phyloP scores from a whole-genome alignment of 495 filamentous ascomycete genomes.

The Thermothielavioides terrestris region DNA sequence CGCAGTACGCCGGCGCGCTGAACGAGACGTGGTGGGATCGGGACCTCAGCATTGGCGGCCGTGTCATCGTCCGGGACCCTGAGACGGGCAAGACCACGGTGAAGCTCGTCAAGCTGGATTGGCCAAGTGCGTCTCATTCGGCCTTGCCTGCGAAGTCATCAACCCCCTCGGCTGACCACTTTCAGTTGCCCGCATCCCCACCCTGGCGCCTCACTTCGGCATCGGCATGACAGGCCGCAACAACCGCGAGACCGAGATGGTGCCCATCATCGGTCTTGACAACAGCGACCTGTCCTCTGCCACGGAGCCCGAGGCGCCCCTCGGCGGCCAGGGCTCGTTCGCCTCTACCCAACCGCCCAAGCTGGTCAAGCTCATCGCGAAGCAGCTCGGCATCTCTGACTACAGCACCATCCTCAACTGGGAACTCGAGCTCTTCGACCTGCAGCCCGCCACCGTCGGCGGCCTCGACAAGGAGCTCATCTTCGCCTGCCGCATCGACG shows the following conservation, averaged over 20 bases:
- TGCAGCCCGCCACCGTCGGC: conserved; percentile 72
- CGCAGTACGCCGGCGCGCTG: conserved; percentile 81
- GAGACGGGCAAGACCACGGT: conserved; percentile 67
- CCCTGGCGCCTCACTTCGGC: conserved; percentile 90
- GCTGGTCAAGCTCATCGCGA: conserved; percentile 73
- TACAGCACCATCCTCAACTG: conserved; percentile 74
- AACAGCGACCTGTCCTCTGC: conserved; percentile 47
- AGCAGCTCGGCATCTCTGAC: conserved; percentile 61
- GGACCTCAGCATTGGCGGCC: conserved; percentile 81
- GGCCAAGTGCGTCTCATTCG: conserved; percentile 51
- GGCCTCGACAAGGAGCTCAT: conserved; percentile 91
- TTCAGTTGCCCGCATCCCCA: conserved; percentile 77
- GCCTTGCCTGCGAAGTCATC: neutral
- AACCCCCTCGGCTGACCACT: neutral
- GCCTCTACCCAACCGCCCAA: conserved; percentile 70
- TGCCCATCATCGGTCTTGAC: conserved; percentile 87
- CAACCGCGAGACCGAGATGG: conserved; percentile 89
- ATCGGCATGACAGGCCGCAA: conserved; percentile 64
- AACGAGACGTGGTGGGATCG: conserved; percentile 92
- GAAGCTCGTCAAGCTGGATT: conserved; percentile 81
- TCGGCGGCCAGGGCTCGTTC: conserved; percentile 53
- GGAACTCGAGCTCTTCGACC: conserved; percentile 96
- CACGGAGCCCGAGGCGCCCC: conserved; percentile 23
- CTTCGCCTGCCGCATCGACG: conserved; percentile 89
- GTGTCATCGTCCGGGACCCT: conserved; percentile 71